Conservation (phyloP, 2,329 filamentous ascomycete species). For the Coleophoma eucalyptorum region DNA sequence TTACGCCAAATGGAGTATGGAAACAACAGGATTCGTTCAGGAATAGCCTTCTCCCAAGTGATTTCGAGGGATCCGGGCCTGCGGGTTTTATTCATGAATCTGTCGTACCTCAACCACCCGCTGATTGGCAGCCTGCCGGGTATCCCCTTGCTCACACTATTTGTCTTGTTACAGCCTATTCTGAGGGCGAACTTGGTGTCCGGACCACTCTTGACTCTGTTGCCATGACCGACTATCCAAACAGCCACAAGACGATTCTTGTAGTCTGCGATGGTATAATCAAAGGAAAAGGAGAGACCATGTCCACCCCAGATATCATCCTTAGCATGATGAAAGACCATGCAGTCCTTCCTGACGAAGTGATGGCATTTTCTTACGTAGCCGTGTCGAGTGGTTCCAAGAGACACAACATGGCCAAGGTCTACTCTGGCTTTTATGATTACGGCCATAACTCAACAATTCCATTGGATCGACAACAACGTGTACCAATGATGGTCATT, state of each 20-base stretch:
- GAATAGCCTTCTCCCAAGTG: conserved; percentile 60
- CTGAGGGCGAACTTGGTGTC: conserved; percentile 88
- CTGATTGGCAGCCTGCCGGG: conserved; percentile 96
- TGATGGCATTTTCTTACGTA: conserved; percentile 90
- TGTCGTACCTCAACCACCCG: conserved; percentile 92
- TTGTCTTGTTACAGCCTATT: conserved; percentile 94
- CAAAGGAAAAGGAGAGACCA: conserved; percentile 85
- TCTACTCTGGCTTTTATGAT: conserved; percentile 97
- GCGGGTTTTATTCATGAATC: conserved; percentile 95
- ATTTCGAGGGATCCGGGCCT: conserved; percentile 71
- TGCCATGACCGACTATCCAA: conserved; percentile 96
- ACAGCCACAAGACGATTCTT: conserved; percentile 96
- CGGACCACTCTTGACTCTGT: conserved; percentile 94
- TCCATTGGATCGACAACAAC: conserved; percentile 83
- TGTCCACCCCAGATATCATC: conserved; percentile 86
- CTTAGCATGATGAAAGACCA: conserved; percentile 94
- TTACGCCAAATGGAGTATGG: conserved; percentile 71
- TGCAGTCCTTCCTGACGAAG: conserved; percentile 73
- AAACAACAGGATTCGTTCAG: conserved; percentile 60
- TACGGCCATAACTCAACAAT: conserved; percentile 81
- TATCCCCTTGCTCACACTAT: conserved; percentile 92
- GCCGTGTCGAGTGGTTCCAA: conserved; percentile 94
- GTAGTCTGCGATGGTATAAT: conserved; percentile 97
- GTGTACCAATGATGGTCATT: conserved; percentile 94
- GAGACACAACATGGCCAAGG: conserved; percentile 99